These are phyloP conservation scores for Globisporangium mamillatum DNA, from an alignment of 352 stramenopile genomes.

Conservation along the genomic window DNA sequence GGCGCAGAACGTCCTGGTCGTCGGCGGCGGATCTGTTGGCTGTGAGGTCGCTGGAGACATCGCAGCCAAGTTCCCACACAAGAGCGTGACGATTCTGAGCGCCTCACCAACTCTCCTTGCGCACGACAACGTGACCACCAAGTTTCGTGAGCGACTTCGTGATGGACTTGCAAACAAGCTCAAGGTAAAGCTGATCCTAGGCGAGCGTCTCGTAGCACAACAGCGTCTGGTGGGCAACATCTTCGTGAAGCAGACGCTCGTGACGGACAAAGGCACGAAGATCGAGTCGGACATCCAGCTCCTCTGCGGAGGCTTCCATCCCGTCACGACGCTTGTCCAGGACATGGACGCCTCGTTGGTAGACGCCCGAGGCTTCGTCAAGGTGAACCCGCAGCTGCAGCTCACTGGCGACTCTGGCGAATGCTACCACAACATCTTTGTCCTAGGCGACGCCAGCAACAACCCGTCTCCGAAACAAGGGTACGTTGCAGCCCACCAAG, in stretches of 20 bases:
- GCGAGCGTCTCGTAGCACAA: slow-evolving; percentile 31
- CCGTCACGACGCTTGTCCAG: slow-evolving; percentile 18
- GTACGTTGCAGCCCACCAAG: slow-evolving; percentile 35
- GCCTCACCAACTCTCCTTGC: slow-evolving; percentile 21
- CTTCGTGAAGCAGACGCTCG: slow-evolving; percentile 32
- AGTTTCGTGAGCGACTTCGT: slow-evolving; percentile 34
- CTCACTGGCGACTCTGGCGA: slow-evolving; percentile 31
- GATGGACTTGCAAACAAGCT: slow-evolving; percentile 27
- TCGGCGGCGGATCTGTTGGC: slow-evolving; percentile 45
- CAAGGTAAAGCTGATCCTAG: slow-evolving; percentile 36
- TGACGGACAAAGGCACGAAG: slow-evolving; percentile 38
- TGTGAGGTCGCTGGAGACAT: slow-evolving; percentile 54
- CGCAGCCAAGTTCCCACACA: slow-evolving; percentile 32
- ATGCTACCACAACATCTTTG: slow-evolving; percentile 47
- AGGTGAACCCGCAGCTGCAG: slow-evolving; percentile 50
- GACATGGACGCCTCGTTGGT: slow-evolving; percentile 44
- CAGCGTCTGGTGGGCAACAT: slow-evolving; percentile 30
- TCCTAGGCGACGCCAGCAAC: slow-evolving; percentile 51
- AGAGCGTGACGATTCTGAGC: slow-evolving; percentile 47
- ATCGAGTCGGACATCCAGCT: slow-evolving; percentile 51
- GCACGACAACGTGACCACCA: slow-evolving; percentile 26
- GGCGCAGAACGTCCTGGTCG: slow-evolving; percentile 37
- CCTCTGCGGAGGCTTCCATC: slow-evolving; percentile 32
- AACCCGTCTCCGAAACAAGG: slow-evolving; percentile 44
- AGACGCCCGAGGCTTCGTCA: slow-evolving; percentile 29